Evolutionary conservation across 805 yeast species (phyloP).

Genomic region (Suhomyces canberraensis): DNA sequence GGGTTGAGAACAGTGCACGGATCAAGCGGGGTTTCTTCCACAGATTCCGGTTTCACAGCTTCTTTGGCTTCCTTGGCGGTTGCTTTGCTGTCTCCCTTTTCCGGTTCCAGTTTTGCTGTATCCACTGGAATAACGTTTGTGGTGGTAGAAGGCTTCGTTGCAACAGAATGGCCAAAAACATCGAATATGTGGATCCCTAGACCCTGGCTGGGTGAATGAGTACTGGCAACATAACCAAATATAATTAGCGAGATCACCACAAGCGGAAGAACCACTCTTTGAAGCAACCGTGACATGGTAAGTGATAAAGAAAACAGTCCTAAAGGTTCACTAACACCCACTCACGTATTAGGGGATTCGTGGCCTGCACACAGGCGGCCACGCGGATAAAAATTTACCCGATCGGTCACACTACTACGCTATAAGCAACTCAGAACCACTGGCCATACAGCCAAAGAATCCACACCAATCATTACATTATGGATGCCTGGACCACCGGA

Average conservation of each 20-base stretch:
- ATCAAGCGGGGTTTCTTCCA: slow-evolving; percentile 17
- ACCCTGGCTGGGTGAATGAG: not conserved
- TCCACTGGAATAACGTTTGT: not conserved
- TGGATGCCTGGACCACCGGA: slow-evolving; percentile 23
- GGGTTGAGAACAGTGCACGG: slow-evolving; percentile 41
- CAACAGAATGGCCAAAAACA: slow-evolving; percentile 5
- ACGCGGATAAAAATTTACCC: not conserved
- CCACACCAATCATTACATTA: slow-evolving; percentile 1
- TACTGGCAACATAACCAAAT: slow-evolving; percentile 1
- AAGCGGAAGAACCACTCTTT: slow-evolving; percentile 6
- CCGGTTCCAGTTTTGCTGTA: not conserved
- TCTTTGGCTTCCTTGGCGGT: slow-evolving; percentile 6
- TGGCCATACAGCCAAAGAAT: not conserved
- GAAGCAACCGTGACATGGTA: slow-evolving; percentile 3
- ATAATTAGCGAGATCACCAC: slow-evolving; percentile 1
- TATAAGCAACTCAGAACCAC: not conserved
- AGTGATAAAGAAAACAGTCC: too few species aligned
- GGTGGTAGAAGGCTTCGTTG: too few species aligned
- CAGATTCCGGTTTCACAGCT: slow-evolving; percentile 1
- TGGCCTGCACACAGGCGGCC: not conserved
- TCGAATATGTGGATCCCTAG: slow-evolving; percentile 7
- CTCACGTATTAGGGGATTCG: too few species aligned
- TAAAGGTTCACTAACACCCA: too few species aligned
- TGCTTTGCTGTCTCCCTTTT: not conserved
- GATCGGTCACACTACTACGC: not conserved